phyloP scores from a whole-genome alignment of 257 asterid genomes.

The Scutellaria baicalensis region DNA sequence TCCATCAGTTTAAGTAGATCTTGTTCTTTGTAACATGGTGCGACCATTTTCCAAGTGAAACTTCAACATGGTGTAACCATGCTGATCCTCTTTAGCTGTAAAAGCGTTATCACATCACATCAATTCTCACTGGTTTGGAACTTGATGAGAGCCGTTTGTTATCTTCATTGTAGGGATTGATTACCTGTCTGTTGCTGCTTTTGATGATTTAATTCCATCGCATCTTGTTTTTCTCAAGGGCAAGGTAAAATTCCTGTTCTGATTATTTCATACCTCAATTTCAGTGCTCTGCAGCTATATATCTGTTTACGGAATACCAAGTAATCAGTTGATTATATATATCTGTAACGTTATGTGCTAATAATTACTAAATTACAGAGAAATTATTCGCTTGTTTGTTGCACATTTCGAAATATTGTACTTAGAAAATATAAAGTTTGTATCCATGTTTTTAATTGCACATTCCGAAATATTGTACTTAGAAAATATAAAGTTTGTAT shows the following conservation, averaged over 20 bases:
- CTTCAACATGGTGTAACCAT: too few species aligned
- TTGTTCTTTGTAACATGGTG: neutral
- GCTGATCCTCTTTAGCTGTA: neutral
- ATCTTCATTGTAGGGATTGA: slow-evolving; percentile 57
- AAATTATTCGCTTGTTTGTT: too few species aligned
- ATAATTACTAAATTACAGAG: neutral
- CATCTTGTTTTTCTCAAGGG: slow-evolving; percentile 78
- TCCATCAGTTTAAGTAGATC: neutral
- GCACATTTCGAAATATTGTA: too few species aligned
- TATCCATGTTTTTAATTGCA: neutral
- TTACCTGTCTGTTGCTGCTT: slow-evolving; percentile 97
- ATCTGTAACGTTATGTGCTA: neutral
- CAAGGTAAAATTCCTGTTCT: slow-evolving; percentile 45
- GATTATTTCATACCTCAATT: neutral
- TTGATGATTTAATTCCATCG: slow-evolving; percentile 58
- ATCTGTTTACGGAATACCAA: neutral
- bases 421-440: neutral
- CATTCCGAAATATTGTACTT: too few species aligned
- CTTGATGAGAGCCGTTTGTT: slow-evolving; percentile 1
- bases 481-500: neutral
- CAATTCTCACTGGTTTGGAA: neutral
- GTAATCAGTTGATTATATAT: neutral
- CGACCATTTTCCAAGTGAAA: too few species aligned
- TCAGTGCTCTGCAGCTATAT: neutral
- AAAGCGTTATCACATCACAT: neutral